Evolutionary conservation across 1,284 basidiomycete species (phyloP), one percentile per base, ranked within the genome.

Genomic region (Somion occarium): DNA sequence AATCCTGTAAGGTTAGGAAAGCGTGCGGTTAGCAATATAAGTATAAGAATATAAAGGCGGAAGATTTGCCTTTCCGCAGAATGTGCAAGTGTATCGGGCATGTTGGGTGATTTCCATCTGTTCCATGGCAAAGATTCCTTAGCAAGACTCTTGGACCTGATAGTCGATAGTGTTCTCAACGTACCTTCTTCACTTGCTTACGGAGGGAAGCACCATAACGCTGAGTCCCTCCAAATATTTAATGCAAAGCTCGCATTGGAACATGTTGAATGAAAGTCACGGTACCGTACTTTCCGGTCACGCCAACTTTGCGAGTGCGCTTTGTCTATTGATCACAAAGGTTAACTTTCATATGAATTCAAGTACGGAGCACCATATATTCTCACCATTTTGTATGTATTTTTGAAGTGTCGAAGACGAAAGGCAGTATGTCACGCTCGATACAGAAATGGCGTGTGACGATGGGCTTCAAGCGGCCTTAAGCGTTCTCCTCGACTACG

Each of bases 161-260:
- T n/a, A n/a, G n/a, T 15, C 38, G 3, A 37, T n/a, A 9, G 25
- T 37, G 22, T 46, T 24, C 30, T 1, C 43, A 18, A 59, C 66
- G 38, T 54, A 80, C 78, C 72, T 91, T 91, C 81, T 91, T 91
- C 52, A 91, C 85, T 75, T 91, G 89, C 83, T 98, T 98, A 74
- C 96, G 91, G 78, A 99, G 88, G 67, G 96, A 99, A 69, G 96
- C 95, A 93, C 96, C 96, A 73, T 99, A 99, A 81, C 96, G 95
- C 89, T 92, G 73, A 39, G 13, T 5, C 38, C 38, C n/a, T 39
- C 20, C 38, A 20, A 39, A 39, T 39, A 15, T 15, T 39, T 18
- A 46, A 55, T 20, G 23, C n/a, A 4, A 46, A 39, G 38, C 43
- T 24, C 9, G 13, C 15, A 19, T 22, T 5, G 37, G 26, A 50